phyloP scores from a whole-genome alignment of 2,329 filamentous ascomycete species.

The Monosporascus sp. region DNA sequence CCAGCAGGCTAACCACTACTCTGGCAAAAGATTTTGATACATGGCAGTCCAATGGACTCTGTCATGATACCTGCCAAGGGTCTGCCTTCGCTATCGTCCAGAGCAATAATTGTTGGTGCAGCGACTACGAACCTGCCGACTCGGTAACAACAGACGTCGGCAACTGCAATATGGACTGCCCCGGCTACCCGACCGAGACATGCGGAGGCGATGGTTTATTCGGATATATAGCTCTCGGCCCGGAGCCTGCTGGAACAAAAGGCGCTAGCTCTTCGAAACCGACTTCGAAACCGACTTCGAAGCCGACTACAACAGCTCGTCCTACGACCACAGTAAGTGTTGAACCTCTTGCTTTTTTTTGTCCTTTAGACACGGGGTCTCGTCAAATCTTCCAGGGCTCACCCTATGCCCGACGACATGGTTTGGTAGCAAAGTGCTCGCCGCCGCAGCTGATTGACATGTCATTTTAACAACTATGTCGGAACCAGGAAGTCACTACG shows the following conservation, averaged over 20 bases:
- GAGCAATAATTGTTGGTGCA: constrained; percentile 67
- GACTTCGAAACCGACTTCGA: constrained; percentile 16
- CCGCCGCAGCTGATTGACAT: constrained; percentile 6
- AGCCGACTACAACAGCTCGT: constrained; percentile 12
- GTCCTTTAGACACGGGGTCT: constrained; percentile 8
- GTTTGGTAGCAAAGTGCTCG: background rate
- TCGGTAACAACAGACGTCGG: constrained; percentile 32
- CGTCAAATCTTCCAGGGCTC: constrained; percentile 5
- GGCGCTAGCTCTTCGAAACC: constrained; percentile 21
- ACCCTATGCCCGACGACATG: background rate
- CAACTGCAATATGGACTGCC: constrained; percentile 56
- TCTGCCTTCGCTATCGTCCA: constrained; percentile 68
- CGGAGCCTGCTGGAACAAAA: constrained; percentile 53
- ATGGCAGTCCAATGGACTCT: constrained; percentile 67
- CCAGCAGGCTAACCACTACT: constrained; percentile 3
- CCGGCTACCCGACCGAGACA: constrained; percentile 61
- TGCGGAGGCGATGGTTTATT: constrained; percentile 61
- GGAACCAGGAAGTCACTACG: constrained; percentile 26
- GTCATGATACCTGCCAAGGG: constrained; percentile 52
- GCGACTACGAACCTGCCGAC: constrained; percentile 57
- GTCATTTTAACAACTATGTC: constrained; percentile 23
- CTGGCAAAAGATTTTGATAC: constrained; percentile 43
- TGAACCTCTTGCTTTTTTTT: constrained; percentile 12
- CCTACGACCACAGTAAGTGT: constrained; percentile 23
- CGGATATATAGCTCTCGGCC: constrained; percentile 58